These are phyloP conservation scores for Rosellinia necatrix DNA, from an alignment of 2,329 filamentous ascomycete species.

Conservation along the genomic window DNA sequence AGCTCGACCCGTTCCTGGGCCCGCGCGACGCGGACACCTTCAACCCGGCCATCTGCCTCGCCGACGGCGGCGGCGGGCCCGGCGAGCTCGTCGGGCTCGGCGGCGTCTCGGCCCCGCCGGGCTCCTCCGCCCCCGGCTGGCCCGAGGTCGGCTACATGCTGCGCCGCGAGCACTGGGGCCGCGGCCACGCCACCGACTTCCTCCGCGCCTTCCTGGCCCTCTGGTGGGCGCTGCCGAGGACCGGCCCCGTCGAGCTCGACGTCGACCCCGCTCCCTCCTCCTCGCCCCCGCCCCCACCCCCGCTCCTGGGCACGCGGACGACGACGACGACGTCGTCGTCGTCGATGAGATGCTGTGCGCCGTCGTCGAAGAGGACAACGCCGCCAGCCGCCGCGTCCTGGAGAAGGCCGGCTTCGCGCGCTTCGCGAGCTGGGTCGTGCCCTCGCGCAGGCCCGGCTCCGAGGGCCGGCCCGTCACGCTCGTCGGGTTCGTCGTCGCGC, in stretches of 20 bases:
- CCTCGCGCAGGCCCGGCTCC: not conserved
- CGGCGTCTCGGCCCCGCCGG: conserved; percentile 33
- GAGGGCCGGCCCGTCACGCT: conserved; percentile 14
- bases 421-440: conserved; percentile 12
- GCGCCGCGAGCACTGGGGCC: conserved; percentile 11
- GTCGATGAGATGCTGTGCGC: conserved; percentile 16
- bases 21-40: conserved; percentile 22
- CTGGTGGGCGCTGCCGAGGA: conserved; percentile 9
- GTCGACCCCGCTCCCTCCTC: too few species aligned
- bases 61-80: conserved; percentile 33
- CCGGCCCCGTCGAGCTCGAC: not conserved
- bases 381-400: conserved; percentile 8
- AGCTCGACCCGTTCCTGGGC: conserved; percentile 21
- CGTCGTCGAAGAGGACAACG: conserved; percentile 4
- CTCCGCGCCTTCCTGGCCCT: not conserved
- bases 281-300: too few species aligned
- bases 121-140: conserved; percentile 1
- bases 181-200: conserved; percentile 17
- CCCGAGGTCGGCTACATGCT: conserved; percentile 23
- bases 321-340: not conserved
- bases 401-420: conserved; percentile 18
- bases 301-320: not conserved
- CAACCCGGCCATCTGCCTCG: conserved; percentile 32
- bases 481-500: conserved; percentile 9
- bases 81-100: conserved; percentile 40